Conservation (phyloP, 768 basidiomycete genomes). For the Serpula lacrymans region DNA sequence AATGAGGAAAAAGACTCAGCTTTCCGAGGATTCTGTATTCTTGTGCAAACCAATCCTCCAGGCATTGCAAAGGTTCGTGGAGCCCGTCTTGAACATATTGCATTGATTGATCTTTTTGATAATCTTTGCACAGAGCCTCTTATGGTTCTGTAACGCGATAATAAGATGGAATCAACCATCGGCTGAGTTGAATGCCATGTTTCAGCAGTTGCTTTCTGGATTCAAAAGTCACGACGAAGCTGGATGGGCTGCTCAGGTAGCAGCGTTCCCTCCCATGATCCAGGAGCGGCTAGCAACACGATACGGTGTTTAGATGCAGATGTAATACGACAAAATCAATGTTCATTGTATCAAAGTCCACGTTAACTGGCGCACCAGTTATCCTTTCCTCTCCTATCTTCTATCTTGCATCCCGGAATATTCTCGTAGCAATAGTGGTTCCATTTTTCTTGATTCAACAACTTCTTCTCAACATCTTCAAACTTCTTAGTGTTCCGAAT, state of each 20-base stretch:
- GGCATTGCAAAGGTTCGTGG: conserved; percentile 84
- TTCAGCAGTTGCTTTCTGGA: conserved; percentile 82
- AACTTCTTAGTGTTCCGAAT: too few species aligned
- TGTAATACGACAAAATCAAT: conserved; percentile 1
- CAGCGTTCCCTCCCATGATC: conserved; percentile 83
- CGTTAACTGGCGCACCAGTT: conserved; percentile 10
- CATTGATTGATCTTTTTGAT: conserved; percentile 14
- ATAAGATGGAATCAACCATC: conserved; percentile 95
- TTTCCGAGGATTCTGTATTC: conserved; percentile 94
- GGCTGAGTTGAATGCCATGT: conserved; percentile 89
- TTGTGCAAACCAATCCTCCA: conserved; percentile 91
- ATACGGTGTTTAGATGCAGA: conserved; percentile 68
- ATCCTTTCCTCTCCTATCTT: conserved; percentile 26
- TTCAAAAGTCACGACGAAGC: conserved; percentile 87
- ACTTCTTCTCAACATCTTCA: too few species aligned
- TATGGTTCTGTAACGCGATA: conserved; percentile 99
- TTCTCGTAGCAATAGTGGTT: conserved; percentile 27
- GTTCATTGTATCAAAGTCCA: too few species aligned
- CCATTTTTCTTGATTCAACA: conserved; percentile 11
- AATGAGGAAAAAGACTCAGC: conserved; percentile 99
- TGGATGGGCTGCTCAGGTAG: conserved; percentile 82
- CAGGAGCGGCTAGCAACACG: conserved; percentile 82
- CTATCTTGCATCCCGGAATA: conserved; percentile 20
- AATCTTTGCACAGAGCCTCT: conserved; percentile 58
- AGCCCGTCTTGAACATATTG: neutral